These are phyloP conservation scores for Coniella vitis DNA, from an alignment of 2,329 filamentous ascomycete species.

Conservation along the genomic window DNA sequence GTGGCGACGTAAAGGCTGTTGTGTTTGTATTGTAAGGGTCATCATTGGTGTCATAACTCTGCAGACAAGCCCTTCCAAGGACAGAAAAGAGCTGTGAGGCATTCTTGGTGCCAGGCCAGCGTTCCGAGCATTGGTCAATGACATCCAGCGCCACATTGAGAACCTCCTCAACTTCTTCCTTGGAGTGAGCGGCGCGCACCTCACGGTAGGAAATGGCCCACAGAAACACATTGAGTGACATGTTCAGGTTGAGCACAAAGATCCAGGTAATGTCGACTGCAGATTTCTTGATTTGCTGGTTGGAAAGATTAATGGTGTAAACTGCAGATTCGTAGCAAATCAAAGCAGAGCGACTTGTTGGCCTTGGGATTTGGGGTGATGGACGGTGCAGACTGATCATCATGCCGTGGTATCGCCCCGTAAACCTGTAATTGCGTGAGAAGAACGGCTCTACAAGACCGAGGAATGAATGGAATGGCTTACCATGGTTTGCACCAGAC, in stretches of 20 bases:
- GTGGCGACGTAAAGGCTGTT: conserved; percentile 37
- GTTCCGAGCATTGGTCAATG: conserved; percentile 71
- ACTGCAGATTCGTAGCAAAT: conserved; percentile 78
- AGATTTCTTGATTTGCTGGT: conserved; percentile 68
- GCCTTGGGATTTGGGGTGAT: conserved; percentile 84
- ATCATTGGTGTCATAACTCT: conserved; percentile 67
- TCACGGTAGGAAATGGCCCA: conserved; percentile 88
- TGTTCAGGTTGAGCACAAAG: conserved; percentile 82
- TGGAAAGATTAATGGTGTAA: conserved; percentile 74
- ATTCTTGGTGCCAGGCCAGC: conserved; percentile 86
- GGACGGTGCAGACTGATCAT: conserved; percentile 82
- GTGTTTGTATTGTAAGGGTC: conserved; percentile 29
- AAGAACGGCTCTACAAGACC: conserved; percentile 11
- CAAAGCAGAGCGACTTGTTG: conserved; percentile 68
- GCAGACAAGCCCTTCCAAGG: conserved; percentile 77
- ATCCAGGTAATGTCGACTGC: conserved; percentile 89
- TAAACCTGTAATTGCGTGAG: conserved; percentile 44
- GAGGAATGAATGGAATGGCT: conserved; percentile 21
- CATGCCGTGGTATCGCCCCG: conserved; percentile 74
- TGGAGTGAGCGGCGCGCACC: conserved; percentile 64
- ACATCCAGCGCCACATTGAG: conserved; percentile 70
- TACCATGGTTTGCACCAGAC: conserved; percentile 75
- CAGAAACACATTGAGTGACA: conserved; percentile 83
- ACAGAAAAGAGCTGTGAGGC: conserved; percentile 83
- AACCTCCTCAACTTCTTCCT: conserved; percentile 69